Evolutionary conservation across 306 rosid species (phyloP), one percentile per base, ranked within the genome.

Genomic region (Lathyrus oleraceus): DNA sequence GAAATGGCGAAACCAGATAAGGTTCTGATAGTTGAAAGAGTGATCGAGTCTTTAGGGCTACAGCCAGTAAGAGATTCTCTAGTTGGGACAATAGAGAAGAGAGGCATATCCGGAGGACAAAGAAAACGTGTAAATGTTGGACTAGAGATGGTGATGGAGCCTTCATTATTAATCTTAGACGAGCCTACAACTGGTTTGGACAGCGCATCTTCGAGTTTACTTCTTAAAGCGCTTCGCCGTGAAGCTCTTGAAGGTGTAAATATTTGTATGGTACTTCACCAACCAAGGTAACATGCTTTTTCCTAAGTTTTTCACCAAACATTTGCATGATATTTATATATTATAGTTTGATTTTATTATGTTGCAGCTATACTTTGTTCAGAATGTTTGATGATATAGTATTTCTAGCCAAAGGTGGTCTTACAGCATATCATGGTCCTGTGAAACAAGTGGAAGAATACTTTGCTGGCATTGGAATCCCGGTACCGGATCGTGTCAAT

Each of bases 211-310:
- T 88, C 94, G 10, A 82, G 85, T 72, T 77, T 85, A 78, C 85
- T 88, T 47, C 90, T 88, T 47, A 84, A 71, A 77, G 84, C 90
- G 10, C 93, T 88, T 75, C 78, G 87, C 17, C 90, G 90, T 62
- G 93, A 88, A 81, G 83, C 93, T 80, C 85, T 84, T 74, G 93
- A 88, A 85, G 93, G 93, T 36, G 93, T 87, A 54, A 87, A 87
- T 78, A 87, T 87, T 30, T 83, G 86, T 72, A 87, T 87, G 90
- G 93, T 87, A 52, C 85, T 87, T 87, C 93, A 87, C 73, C 90
- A 87, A 67, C 93, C 93, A 54, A 87, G 93, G 93, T 87, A 53
- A 23, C 25, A 7, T 8, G 2, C 58, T 36, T 61, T 27, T 40
- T 5, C 5, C 20, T 6, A 1, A 35, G 39, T 35, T 35, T 35